Evolutionary conservation across 805 yeast species (phyloP), one percentile per base, ranked within the genome.

Genomic region (Cyberlindnera amylophila): DNA sequence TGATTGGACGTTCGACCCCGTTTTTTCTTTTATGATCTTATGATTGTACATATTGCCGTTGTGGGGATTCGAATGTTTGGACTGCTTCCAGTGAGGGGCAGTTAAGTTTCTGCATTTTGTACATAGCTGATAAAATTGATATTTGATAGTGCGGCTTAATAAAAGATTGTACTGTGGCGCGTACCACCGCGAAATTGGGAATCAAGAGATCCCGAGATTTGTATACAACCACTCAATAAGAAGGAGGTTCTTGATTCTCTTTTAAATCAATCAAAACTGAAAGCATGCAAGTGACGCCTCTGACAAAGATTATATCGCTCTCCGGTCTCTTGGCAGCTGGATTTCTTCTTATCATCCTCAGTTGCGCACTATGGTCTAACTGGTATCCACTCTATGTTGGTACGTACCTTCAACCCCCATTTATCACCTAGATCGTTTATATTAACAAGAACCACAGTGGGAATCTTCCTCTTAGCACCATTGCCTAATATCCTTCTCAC

Each of bases 371-470:
- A 11, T 87, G 79, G 67, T 85, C 86, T 36, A 89, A 88, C 62
- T 93, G 96, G 95, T 79, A 83, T 56, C 98, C 99, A 29, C 72
- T 91, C 44, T 73, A 82, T 30, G 87, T 85, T 51, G 73, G 76
- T 71, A 50, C 36, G 76, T 70, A 18, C 7, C 11, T 4, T n/a
- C 17, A 19, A 5, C 13, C 30, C 13, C 11, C 15, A 19, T 24
- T 13, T 4, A 2, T 31, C 6, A 14, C 17, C 13, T n/a, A 15
- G 18, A 18, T 10, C 16, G 13, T 2, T 16, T 2, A 27, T 33
- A 43, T 49, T 44, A 40, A 51, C 51, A 7, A 2, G 13, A 9
- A 21, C 4, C 10, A 12, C 27, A 59, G 77, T 78, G 27, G 79
- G 79, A 14, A 69, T 84, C 49, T 83, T 83, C 60, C 69, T 79